These are phyloP conservation scores for Emergomyces africanus DNA, from an alignment of 2,329 filamentous ascomycete species.

Conservation along the genomic window DNA sequence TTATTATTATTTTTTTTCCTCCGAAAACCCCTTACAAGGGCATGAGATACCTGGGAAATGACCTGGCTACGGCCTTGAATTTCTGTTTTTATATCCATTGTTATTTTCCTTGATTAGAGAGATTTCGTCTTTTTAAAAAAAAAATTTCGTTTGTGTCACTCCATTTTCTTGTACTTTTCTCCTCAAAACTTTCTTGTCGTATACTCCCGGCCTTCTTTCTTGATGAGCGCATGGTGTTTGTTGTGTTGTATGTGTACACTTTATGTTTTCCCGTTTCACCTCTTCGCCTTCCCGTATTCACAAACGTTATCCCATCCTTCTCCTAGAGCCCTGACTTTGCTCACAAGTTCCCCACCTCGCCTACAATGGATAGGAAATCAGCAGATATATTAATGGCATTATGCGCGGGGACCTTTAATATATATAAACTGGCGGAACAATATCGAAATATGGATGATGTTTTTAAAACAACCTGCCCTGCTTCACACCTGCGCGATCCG, in stretches of 20 bases:
- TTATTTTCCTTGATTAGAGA: slow-evolving; percentile 4
- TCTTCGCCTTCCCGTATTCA: background rate
- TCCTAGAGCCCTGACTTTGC: background rate
- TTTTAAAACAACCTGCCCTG: background rate
- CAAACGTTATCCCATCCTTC: background rate
- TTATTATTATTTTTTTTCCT: background rate
- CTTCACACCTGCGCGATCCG: background rate
- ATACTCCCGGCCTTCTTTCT: background rate
- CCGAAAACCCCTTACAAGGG: background rate
- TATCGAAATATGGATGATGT: background rate
- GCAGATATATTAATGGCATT: background rate
- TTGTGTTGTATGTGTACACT: background rate
- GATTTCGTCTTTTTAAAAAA: background rate
- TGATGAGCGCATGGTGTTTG: background rate
- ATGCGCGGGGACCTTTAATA: background rate
- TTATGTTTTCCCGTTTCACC: background rate
- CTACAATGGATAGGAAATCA: background rate
- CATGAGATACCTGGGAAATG: slow-evolving; percentile 3
- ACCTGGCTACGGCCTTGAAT: slow-evolving; percentile 1
- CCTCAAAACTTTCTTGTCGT: background rate
- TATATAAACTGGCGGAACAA: background rate
- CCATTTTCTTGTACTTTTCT: background rate
- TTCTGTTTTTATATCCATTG: background rate
- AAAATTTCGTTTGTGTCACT: background rate
- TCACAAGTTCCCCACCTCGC: background rate